phyloP scores from a whole-genome alignment of 1,139 yeast genomes.

The Saccharomyces hybrid region DNA sequence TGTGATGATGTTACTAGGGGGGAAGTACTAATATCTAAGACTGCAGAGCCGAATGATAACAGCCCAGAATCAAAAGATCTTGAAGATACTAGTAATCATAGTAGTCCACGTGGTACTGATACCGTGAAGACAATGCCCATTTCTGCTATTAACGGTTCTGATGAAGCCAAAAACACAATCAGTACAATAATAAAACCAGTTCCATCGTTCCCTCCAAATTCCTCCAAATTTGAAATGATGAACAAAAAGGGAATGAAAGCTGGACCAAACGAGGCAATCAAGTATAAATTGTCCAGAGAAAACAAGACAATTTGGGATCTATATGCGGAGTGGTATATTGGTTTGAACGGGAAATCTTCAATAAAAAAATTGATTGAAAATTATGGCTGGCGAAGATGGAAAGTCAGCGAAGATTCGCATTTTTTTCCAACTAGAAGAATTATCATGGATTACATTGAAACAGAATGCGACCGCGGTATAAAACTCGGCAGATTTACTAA shows the following conservation, averaged over 20 bases:
- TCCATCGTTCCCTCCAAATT: background rate
- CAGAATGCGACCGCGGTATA: constrained; percentile 29
- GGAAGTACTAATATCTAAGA: background rate
- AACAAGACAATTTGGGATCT: constrained; percentile 33
- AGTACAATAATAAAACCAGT: background rate
- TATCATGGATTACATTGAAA: constrained; percentile 31
- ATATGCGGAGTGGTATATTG: constrained; percentile 33
- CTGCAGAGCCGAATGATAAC: background rate
- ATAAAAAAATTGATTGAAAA: constrained; percentile 29
- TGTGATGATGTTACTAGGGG: background rate
- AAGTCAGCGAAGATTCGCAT: constrained; percentile 34
- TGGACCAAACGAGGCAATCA: constrained; percentile 12
- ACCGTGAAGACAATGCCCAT: background rate
- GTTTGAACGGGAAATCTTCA: constrained; percentile 31
- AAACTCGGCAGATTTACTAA: constrained; percentile 27
- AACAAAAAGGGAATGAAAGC: background rate
- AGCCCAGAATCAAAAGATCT: background rate
- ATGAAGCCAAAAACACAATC: background rate
- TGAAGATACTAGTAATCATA: background rate
- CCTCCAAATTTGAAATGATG: background rate
- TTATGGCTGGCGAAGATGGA: constrained; percentile 34
- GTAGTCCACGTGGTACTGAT: background rate
- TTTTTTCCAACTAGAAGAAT: constrained; percentile 34
- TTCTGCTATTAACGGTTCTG: background rate
- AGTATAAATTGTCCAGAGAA: constrained; percentile 32